Base-by-base conservation (phyloP, 2,329 filamentous ascomycete species). In the Graphium sp. region DNA sequence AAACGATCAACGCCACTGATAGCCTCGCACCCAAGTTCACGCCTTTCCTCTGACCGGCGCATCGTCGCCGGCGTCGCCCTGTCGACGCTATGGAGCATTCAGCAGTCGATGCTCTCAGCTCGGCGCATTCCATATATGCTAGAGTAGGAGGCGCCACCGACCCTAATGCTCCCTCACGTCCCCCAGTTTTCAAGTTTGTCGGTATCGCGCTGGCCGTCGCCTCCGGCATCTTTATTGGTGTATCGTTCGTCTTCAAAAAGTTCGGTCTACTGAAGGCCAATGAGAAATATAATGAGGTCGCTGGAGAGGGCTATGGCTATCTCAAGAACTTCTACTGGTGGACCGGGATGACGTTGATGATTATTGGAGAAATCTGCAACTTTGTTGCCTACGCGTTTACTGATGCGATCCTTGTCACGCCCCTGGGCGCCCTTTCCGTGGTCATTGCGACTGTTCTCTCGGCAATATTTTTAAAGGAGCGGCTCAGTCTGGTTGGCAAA, bases 381-480 rank as follows among this genome's bases (percentile, higher is more conserved):
- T 92, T 95, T 49, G 82, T 87, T 47, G 89, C 89, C 30, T 95
- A 95, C 47, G 82, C 84, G 32, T 95, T 95, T 43, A 89, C 89
- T 36, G 89, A 95, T 50, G 87, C 87, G 35, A 94, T 95, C 41
- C 60, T 95, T 37, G 87, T 95, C 31, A 94, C 87, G 0, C 85
- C 87, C 5, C 61, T 95, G 30, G 87, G 87, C 36, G 87, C 87
- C 4, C 60, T 95, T 28, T 83, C 82, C 2, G 89, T 95, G 34
- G 89, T 98, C 30, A 75, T 95, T 36, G 87, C 82, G 28, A 85
- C 89, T 12, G 67, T 95, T 24, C 59, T 95, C 28, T 93, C 83
- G 1, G 83, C 85, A 32, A 87, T 95, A 39, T 95, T 95, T 47
- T 62, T 98, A 34, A 95, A 95, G 50, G 89, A 98, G 52, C 70